Conservation (phyloP, 805 yeast genomes). For the Nakazawaea holstii region DNA sequence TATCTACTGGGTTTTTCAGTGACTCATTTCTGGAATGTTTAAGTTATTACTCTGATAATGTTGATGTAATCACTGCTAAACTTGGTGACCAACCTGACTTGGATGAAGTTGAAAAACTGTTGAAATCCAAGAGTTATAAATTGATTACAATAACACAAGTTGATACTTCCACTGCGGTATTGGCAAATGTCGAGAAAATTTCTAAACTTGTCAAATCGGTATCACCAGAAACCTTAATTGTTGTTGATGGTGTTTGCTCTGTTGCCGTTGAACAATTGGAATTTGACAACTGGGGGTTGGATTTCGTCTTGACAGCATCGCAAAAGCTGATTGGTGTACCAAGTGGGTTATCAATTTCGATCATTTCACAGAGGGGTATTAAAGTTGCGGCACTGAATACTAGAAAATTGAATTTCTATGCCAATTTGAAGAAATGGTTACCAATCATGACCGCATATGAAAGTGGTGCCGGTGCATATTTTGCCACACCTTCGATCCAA, state of each 20-base stretch:
- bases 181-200: conserved; percentile 61
- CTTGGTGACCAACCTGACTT: conserved; percentile 69
- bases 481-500: conserved; percentile 97
- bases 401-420: conserved; percentile 48
- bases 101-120: conserved; percentile 47
- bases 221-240: conserved; percentile 75
- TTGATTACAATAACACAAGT: conserved; percentile 89
- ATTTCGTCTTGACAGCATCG: conserved; percentile 84
- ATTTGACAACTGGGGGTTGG: conserved; percentile 87
- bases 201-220: conserved; percentile 53
- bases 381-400: conserved; percentile 45
- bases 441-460: conserved; percentile 89
- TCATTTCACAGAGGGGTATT: conserved; percentile 73
- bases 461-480: conserved; percentile 72
- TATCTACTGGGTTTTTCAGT: conserved; percentile 88
- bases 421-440: conserved; percentile 76
- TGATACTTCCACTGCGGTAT: conserved; percentile 95
- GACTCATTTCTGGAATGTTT: conserved; percentile 78
- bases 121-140: conserved; percentile 48
- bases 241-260: conserved; percentile 95
- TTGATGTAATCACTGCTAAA: conserved; percentile 66
- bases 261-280: conserved; percentile 82
- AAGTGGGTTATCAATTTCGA: conserved; percentile 79
- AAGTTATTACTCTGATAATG: conserved; percentile 66
- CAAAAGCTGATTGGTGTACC: conserved; percentile 96